A percentile compares a stretch with the other conserved stretches of the same genome.
Conservation (phyloP, 2,329 filamentous ascomycete species). For the Diaporthe amygdali region DNA sequence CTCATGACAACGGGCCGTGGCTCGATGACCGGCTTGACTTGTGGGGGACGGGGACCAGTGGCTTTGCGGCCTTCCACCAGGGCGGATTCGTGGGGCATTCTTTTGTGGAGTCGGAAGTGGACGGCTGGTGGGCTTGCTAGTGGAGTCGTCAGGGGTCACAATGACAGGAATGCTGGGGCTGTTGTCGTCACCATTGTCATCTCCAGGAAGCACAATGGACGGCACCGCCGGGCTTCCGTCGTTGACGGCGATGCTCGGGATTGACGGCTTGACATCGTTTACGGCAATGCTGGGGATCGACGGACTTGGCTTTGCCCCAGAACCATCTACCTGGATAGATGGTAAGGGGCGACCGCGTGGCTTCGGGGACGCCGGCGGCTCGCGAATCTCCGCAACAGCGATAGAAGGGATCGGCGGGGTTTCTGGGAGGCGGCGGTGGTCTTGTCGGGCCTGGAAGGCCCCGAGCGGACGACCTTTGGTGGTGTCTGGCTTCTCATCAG, state of each 20-base stretch:
- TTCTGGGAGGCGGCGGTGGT: conserved; percentile 34
- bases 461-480: conserved; percentile 25
- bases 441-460: conserved; percentile 32
- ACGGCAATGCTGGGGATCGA: conserved; percentile 59
- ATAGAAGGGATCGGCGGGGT: conserved; percentile 56
- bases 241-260: conserved; percentile 54
- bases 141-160: conserved; percentile 50
- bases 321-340: conserved; percentile 51
- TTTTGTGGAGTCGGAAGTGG: conserved; percentile 55
- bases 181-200: conserved; percentile 29
- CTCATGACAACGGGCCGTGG: conserved; percentile 79
- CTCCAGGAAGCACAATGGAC: conserved; percentile 44
- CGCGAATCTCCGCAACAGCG: conserved; percentile 56
- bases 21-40: conserved; percentile 48
- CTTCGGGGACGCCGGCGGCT: conserved; percentile 38
- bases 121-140: conserved; percentile 39
- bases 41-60: conserved; percentile 64
- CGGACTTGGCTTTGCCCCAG: conserved; percentile 29
- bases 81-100: conserved; percentile 37
- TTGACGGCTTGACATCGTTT: conserved; percentile 42
- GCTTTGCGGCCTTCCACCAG: conserved; percentile 48
- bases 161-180: conserved; percentile 44
- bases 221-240: conserved; percentile 45
- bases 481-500: conserved; percentile 70
- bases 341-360: conserved; percentile 44